Evolutionary conservation across 495 filamentous ascomycete genomes (phyloP).

Genomic region (Cudoniella acicularis): DNA sequence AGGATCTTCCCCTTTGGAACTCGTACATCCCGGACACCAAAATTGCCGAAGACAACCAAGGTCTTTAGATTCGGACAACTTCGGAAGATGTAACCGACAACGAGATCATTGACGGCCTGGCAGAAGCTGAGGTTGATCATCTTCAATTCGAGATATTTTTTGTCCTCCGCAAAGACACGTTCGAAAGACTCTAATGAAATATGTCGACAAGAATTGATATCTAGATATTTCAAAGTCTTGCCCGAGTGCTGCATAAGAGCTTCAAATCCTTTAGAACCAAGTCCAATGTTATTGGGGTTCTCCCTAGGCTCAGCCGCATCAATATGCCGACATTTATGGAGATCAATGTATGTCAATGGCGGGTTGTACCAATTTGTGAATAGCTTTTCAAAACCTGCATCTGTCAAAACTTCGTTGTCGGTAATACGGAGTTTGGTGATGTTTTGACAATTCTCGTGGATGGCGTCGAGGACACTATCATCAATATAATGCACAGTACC

Average conservation of each 20-base stretch:
- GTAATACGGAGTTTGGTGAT: constrained; percentile 75
- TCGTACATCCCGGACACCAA: constrained; percentile 54
- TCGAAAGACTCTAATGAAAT: constrained; percentile 65
- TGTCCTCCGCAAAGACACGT: constrained; percentile 58
- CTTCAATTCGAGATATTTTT: constrained; percentile 60
- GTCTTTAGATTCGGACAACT: constrained; percentile 69
- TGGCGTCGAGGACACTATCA: constrained; percentile 57
- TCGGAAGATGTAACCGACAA: constrained; percentile 69
- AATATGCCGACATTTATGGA: constrained; percentile 69
- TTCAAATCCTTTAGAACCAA: constrained; percentile 68
- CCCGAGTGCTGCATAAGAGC: constrained; percentile 86
- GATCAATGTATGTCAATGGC: constrained; percentile 61
- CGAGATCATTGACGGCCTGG: constrained; percentile 65
- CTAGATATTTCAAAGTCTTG: constrained; percentile 52
- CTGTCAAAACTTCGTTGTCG: constrained; percentile 67
- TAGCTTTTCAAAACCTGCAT: constrained; percentile 63
- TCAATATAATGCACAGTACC: constrained; percentile 54
- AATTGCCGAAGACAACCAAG: constrained; percentile 68
- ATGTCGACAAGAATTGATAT: constrained; percentile 76
- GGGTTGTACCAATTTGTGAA: constrained; percentile 75
- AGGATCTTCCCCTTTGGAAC: constrained; percentile 72
- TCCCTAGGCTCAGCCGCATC: constrained; percentile 51
- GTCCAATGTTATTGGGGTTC: constrained; percentile 63
- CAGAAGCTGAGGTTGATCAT: constrained; percentile 79
- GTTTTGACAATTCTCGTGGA: constrained; percentile 63